Evolutionary conservation across 139 green algal genomes (phyloP).

Genomic region (Chlamydomonas sp.): DNA sequence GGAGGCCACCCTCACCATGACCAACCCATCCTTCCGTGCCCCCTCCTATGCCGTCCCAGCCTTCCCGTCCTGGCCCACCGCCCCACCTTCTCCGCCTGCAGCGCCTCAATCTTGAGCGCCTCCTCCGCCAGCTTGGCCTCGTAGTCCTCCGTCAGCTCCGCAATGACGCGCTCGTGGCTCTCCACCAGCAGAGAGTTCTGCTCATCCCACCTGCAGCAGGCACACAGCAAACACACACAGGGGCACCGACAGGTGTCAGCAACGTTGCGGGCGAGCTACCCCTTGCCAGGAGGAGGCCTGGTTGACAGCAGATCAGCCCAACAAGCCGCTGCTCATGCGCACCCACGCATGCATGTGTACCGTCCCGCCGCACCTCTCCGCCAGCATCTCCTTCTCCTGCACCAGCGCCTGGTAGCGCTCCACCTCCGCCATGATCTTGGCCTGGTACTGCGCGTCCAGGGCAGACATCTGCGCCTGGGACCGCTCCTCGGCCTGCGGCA

Average conservation of each 20-base stretch:
- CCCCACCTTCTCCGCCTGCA: conserved; percentile 51
- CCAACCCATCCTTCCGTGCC: no score
- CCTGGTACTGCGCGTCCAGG: conserved; percentile 85
- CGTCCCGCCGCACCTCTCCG: conserved; percentile 45
- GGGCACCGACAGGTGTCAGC: not conserved
- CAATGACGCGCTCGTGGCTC: conserved; percentile 84
- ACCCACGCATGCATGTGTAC: no score
- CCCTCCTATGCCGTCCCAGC: not conserved
- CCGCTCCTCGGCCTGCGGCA: conserved; percentile 68
- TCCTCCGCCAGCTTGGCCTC: conserved; percentile 81
- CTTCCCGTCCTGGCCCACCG: conserved; percentile 44
- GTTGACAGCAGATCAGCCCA: not conserved
- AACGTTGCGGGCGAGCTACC: not conserved
- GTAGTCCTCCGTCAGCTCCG: conserved; percentile 87
- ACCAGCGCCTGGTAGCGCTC: conserved; percentile 84
- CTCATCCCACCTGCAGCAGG: conserved; percentile 76
- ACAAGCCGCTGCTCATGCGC: not conserved
- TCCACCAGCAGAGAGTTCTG: conserved; percentile 86
- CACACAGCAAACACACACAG: not conserved
- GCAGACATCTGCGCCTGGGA: conserved; percentile 62
- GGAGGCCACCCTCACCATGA: no score
- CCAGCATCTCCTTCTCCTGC: conserved; percentile 83
- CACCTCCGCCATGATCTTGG: conserved; percentile 89
- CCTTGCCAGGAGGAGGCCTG: no score
- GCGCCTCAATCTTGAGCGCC: conserved; percentile 56